phyloP scores from a whole-genome alignment of 2,329 filamentous ascomycete species.

The Cyclaneusma minus region DNA sequence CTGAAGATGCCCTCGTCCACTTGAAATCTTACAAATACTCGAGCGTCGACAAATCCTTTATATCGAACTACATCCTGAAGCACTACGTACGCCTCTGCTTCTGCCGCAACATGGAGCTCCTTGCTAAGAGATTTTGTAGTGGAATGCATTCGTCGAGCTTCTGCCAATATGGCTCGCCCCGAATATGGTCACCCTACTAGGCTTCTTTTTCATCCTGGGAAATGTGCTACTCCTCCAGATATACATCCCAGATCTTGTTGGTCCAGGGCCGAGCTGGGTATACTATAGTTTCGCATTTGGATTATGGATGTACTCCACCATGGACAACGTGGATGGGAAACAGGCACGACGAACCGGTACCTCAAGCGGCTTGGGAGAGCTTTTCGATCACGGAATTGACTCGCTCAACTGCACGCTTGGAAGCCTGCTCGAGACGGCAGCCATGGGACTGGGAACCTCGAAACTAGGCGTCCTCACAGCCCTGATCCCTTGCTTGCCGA shows the following conservation, averaged over 20 bases:
- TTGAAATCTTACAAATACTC: slow-evolving; percentile 96
- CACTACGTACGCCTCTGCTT: slow-evolving; percentile 61
- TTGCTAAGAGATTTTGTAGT: slow-evolving; percentile 36
- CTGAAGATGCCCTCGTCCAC: slow-evolving; percentile 79
- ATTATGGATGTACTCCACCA: slow-evolving; percentile 96
- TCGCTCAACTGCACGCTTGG: slow-evolving; percentile 93
- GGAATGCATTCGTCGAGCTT: slow-evolving; percentile 89
- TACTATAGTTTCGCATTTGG: slow-evolving; percentile 94
- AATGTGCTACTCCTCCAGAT: slow-evolving; percentile 56
- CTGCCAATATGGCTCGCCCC: slow-evolving; percentile 92
- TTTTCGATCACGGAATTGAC: slow-evolving; percentile 98
- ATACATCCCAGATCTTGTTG: slow-evolving; percentile 77
- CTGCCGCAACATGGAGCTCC: slow-evolving; percentile 5
- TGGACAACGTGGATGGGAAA: slow-evolving; percentile 98
- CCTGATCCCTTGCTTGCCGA: slow-evolving; percentile 78
- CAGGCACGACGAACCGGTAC: slow-evolving; percentile 90
- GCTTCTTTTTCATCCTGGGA: slow-evolving; percentile 83
- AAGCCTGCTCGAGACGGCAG: slow-evolving; percentile 77
- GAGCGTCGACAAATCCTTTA: slow-evolving; percentile 85
- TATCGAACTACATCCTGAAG: slow-evolving; percentile 84
- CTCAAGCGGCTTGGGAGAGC: slow-evolving; percentile 84
- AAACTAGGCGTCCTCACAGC: slow-evolving; percentile 82
- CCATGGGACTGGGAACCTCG: slow-evolving; percentile 79
- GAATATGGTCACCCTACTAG: slow-evolving; percentile 91
- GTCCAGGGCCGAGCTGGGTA: slow-evolving; percentile 78